These are phyloP conservation scores for Debaryomyces sp. DNA, from an alignment of 1,139 yeast species.

Conservation along the genomic window DNA sequence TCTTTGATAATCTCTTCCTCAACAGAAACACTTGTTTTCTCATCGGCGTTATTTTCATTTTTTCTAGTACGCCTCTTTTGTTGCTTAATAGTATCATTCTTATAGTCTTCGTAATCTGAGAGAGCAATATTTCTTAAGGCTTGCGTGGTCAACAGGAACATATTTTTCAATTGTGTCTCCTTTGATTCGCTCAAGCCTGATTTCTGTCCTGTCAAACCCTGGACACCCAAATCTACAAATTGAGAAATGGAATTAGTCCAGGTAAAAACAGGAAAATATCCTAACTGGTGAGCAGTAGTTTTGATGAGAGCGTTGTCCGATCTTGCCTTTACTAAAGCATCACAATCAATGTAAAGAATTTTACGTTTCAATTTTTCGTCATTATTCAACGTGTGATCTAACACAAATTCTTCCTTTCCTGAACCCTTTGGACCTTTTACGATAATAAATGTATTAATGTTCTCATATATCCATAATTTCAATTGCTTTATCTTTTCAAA, in stretches of 20 bases:
- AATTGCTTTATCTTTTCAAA: slow-evolving; percentile 67
- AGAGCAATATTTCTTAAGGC: slow-evolving; percentile 74
- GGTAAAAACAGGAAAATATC: slow-evolving; percentile 91
- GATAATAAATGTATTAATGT: slow-evolving; percentile 78
- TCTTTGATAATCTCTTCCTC: slow-evolving; percentile 48
- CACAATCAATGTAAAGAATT: slow-evolving; percentile 78
- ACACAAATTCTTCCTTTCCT: slow-evolving; percentile 82
- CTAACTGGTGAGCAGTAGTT: slow-evolving; percentile 73
- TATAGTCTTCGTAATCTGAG: slow-evolving; percentile 38
- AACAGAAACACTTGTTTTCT: slow-evolving; percentile 1
- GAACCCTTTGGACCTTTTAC: slow-evolving; percentile 94
- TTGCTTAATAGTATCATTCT: slow-evolving; percentile 24
- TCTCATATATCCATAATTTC: slow-evolving; percentile 79
- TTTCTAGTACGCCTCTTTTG: slow-evolving; percentile 23
- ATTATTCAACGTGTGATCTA: slow-evolving; percentile 63
- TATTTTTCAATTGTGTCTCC: slow-evolving; percentile 81
- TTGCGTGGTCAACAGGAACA: slow-evolving; percentile 71
- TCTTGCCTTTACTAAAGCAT: slow-evolving; percentile 67
- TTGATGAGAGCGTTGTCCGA: slow-evolving; percentile 71
- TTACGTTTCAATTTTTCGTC: slow-evolving; percentile 48
- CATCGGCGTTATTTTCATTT: slow-evolving; percentile 9
- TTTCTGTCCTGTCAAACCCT: slow-evolving; percentile 91
- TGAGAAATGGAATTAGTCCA: slow-evolving; percentile 85
- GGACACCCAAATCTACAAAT: slow-evolving; percentile 82
- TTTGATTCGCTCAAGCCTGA: slow-evolving; percentile 87